Evolutionary conservation across 805 yeast genomes (phyloP).

Genomic region (Ogataea thermomethanolica): DNA sequence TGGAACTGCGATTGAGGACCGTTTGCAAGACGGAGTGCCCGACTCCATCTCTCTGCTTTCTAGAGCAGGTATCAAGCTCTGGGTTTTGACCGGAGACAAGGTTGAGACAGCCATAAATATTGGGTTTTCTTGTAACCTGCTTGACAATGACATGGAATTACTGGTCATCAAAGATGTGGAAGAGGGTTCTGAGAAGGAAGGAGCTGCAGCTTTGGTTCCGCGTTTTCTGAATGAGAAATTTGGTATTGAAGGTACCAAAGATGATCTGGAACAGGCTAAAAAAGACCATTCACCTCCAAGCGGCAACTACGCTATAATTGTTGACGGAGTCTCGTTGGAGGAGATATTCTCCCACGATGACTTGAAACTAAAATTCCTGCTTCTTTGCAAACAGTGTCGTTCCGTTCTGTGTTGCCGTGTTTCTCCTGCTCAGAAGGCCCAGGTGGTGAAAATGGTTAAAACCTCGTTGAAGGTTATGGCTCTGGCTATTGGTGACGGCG

Average conservation of each 20-base stretch:
- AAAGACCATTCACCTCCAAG: conserved; percentile 64
- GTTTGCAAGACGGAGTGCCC: conserved; percentile 76
- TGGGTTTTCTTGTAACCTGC: conserved; percentile 73
- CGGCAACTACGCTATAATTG: conserved; percentile 54
- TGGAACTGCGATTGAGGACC: conserved; percentile 80
- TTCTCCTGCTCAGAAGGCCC: conserved; percentile 80
- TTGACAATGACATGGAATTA: conserved; percentile 65
- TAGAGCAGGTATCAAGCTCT: conserved; percentile 71
- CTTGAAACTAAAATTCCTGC: conserved; percentile 52
- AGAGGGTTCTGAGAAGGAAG: conserved; percentile 21
- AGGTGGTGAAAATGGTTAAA: conserved; percentile 66
- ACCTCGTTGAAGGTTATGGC: conserved; percentile 67
- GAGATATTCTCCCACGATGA: conserved; percentile 39
- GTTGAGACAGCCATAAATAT: conserved; percentile 82
- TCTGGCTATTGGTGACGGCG: conserved; percentile 81
- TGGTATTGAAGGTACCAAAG: conserved; percentile 39
- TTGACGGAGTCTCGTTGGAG: conserved; percentile 66
- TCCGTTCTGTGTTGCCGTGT: conserved; percentile 83
- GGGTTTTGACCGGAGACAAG: conserved; percentile 84
- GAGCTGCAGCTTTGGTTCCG: conserved; percentile 34
- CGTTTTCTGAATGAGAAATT: conserved; percentile 48
- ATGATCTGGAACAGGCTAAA: conserved; percentile 47
- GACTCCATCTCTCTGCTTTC: conserved; percentile 63
- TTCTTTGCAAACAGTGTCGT: conserved; percentile 70
- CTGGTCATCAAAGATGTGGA: conserved; percentile 49